Base-by-base conservation (phyloP, 192 early-diverging fungal species). In the Gaertneriomyces sp. region DNA sequence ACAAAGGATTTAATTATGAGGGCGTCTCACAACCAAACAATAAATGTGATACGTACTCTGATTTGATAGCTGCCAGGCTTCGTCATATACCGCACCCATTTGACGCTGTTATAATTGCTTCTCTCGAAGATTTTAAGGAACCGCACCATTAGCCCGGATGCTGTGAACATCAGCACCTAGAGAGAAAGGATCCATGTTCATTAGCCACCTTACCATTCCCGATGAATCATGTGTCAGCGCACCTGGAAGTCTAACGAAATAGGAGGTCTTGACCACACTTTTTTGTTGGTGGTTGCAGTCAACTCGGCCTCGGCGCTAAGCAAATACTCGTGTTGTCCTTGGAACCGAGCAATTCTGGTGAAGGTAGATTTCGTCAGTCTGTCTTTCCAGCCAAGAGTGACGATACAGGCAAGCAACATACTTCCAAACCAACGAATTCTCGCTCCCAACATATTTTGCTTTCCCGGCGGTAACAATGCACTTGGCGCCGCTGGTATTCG, bases 21-120 rank as follows among this genome's bases (percentile, higher is more conserved):
- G 4, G 49, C 6, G 20, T 5, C n/a, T 5, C 6, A 0, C n/a
- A 51, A 20, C 4, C 5, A 49, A 51, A 51, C 49, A 51, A 17
- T 4, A 16, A 12, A 16, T 51, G n/a, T 6, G 19, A 63, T 2
- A 33, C 68, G 57, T 45, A 73, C 65, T 65, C 77, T 65, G 39
- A 93, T 87, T 66, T 93, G 91, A 73, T 93, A 93, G 20, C 83
- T 82, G n/a, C 90, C 92, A 4, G 96, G 94, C 67, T 95, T 93
- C 45, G 96, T 95, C 91, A 96, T 91, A 76, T 98, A 98, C 45
- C 96, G 84, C 9, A 98, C 96, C 96, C 96, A 98, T 80, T 98
- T 98, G 50, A 98, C 93, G 72, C 90, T 90, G 66, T 93, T 87
- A 74, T 98, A 98, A 71, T 91, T 91, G 51, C 89, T 87, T 79